Evolutionary conservation across 1,284 basidiomycete genomes (phyloP).

Genomic region (Ustilago tritici): DNA sequence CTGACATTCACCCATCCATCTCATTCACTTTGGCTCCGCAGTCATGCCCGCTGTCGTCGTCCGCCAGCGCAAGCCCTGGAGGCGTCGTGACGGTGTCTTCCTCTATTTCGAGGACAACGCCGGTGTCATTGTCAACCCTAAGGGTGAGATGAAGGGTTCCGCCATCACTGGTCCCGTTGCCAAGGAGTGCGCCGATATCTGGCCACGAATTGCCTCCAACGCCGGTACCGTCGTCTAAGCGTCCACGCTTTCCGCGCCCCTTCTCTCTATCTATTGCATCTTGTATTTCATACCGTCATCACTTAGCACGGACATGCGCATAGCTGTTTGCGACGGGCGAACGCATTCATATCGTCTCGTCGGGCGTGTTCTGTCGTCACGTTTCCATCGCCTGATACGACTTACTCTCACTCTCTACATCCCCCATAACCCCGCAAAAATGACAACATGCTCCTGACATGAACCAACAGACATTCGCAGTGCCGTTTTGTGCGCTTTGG

Average conservation of each 20-base stretch:
- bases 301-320: conserved; percentile 17
- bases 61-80: conserved; percentile 98
- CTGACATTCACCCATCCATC: conserved; percentile 29
- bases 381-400: conserved; percentile 42
- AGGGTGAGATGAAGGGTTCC: conserved; percentile 99
- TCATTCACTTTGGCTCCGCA: conserved; percentile 66
- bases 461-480: not conserved
- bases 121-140: conserved; percentile 79
- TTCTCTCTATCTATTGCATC: conserved; percentile 13
- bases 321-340: conserved; percentile 39
- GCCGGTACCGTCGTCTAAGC: conserved; percentile 92
- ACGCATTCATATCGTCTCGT: conserved; percentile 22
- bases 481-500: not conserved
- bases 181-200: conserved; percentile 98
- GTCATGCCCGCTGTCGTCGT: conserved; percentile 98
- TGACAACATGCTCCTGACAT: conserved; percentile 52
- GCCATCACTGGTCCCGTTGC: conserved; percentile 96
- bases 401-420: conserved; percentile 29
- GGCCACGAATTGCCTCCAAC: conserved; percentile 97
- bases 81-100: conserved; percentile 97
- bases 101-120: conserved; percentile 91
- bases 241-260: not conserved
- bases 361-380: conserved; percentile 42
- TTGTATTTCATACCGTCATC: conserved; percentile 45
- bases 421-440: conserved; percentile 32